Evolutionary conservation across 192 early-diverging fungal genomes (phyloP).

Genomic region (Funneliformis geosporum): DNA sequence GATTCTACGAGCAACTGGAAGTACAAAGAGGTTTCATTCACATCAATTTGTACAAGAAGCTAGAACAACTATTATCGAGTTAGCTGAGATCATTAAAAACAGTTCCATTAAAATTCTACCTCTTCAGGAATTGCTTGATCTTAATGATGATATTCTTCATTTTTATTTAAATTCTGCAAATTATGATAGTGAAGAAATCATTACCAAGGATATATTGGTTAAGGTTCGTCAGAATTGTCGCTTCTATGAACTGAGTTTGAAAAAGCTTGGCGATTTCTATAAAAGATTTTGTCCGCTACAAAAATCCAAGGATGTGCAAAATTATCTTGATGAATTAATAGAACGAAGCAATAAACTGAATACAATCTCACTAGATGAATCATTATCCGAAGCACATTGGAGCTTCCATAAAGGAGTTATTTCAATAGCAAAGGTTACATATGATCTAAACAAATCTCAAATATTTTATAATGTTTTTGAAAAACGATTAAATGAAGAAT

Average conservation of each 20-base stretch:
- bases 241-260: neutral
- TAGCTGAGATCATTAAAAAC: neutral
- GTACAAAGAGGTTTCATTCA: neutral
- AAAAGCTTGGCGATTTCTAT: neutral
- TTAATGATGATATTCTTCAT: neutral
- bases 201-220: neutral
- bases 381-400: neutral
- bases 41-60: neutral
- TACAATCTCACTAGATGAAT: neutral
- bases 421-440: neutral
- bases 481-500: neutral
- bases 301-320: neutral
- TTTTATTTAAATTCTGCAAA: neutral
- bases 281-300: neutral
- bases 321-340: neutral
- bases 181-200: neutral
- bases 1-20: neutral
- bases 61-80: neutral
- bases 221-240: neutral
- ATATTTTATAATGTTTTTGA: slow-evolving; percentile 25
- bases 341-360: neutral
- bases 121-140: neutral
- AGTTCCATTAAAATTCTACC: neutral
- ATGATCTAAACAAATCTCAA: slow-evolving; percentile 5
- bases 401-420: neutral